Evolutionary conservation across 805 yeast genomes (phyloP), one percentile per base, ranked within the genome.

Genomic region (Candida caryicola): DNA sequence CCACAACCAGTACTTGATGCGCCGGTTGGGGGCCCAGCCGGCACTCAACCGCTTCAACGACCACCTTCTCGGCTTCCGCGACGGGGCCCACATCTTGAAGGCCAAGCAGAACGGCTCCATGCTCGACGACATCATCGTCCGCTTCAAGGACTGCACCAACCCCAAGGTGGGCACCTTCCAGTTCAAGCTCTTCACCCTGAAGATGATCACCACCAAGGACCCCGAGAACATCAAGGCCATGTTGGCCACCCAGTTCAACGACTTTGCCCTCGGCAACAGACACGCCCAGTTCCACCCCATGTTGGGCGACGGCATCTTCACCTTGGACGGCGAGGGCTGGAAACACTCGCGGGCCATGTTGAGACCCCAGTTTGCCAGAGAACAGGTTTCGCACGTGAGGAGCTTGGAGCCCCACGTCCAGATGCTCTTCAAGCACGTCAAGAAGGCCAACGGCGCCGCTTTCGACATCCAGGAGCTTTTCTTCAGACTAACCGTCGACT

Each of bases 281-380:
- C 66, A 66, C 43, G 47, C 53, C 4, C 66, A 62, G 30, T 64
- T 67, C 43, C 37, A 41, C 34, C 69, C 71, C 2, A 50, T 67
- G 29, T 54, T 67, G 25, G 73, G 73, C 5, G 71, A 68, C 42
- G 73, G 73, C 16, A 66, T 67, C 30, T 68, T 68, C 48, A 68
- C 73, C 5, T 54, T 66, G 43, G 73, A 67, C 43, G 62, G 64
- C 15, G 57, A 54, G 39, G 73, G 72, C 7, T 68, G 73, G 73
- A 66, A 67, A 45, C 65, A 62, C 43, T 61, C 70, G 6, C 47
- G 73, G 41, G 59, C 70, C 15, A 62, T 68, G 73, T 59, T 67
- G 43, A 58, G 72, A 44, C 73, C 73, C 2, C 72, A 68, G 44
- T 68, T 68, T 45, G 65, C 71, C 9, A 55, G 71, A 51, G 73